Evolutionary conservation across 164 flowering plant genomes (phyloP).

Genomic region (Euptelea pleiosperma): DNA sequence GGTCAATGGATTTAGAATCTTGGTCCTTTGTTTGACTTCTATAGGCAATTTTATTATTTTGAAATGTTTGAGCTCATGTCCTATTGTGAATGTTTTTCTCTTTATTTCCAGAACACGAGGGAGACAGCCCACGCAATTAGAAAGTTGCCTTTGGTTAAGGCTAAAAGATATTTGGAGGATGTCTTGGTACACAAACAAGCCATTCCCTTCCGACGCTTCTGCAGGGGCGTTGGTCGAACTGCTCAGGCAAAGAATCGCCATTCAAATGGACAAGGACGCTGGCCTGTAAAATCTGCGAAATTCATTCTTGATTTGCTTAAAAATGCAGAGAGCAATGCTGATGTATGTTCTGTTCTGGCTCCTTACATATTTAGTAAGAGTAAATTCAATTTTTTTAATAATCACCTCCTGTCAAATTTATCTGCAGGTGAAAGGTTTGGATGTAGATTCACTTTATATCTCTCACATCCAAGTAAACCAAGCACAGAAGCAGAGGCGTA

Average conservation of each 20-base stretch:
- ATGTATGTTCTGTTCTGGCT: neutral
- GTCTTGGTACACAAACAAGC: constrained; percentile 91
- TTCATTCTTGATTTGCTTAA: constrained; percentile 83
- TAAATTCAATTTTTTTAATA: neutral
- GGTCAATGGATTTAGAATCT: too few species aligned
- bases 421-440: constrained; percentile 76
- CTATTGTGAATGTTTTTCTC: too few species aligned
- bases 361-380: too few species aligned
- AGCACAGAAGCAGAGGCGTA: constrained; percentile 82
- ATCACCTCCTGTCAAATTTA: neutral
- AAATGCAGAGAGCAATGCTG: constrained; percentile 92
- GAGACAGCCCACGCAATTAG: constrained; percentile 79
- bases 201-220: constrained; percentile 84
- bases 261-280: constrained; percentile 93
- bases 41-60: too few species aligned
- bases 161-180: constrained; percentile 87
- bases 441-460: constrained; percentile 66
- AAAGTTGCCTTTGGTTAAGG: constrained; percentile 75
- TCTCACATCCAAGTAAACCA: constrained; percentile 90
- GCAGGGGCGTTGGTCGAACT: constrained; percentile 98
- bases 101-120: constrained; percentile 62
- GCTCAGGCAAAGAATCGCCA: constrained; percentile 94
- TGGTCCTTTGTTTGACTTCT: too few species aligned
- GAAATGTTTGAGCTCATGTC: too few species aligned
- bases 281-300: constrained; percentile 91